Evolutionary conservation across 805 yeast genomes (phyloP), one percentile per base, ranked within the genome.

Genomic region (Lachancea cidri): DNA sequence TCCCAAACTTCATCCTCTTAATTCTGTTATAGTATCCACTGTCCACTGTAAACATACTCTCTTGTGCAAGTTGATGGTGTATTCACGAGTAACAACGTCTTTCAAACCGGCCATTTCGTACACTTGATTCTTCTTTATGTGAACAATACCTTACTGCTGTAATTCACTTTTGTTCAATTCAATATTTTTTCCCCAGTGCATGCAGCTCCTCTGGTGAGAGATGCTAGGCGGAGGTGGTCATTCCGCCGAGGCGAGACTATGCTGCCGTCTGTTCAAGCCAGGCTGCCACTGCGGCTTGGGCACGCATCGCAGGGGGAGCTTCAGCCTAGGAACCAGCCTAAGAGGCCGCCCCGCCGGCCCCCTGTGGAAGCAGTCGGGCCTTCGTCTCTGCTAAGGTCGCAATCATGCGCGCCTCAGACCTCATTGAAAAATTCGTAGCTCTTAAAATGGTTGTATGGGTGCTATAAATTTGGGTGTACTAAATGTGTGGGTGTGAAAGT

Each of bases 61-160:
- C 77, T 88, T 91, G 95, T 88, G 96, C 76, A 91, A 79, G 87
- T 93, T 91, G 76, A 93, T 89, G 83, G 98, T 93, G 87, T 93
- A 93, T 79, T 93, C 99, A 77, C 99, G 95, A 74, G 98, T 86
- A 76, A 93, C 97, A 76, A 88, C 96, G 89, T 93, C 98, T 79
- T 86, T 85, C 72, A 88, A 79, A 75, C 71, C 71, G 60, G 74
- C 72, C 74, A 71, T 70, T 58, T 60, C 62, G 47, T 43, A 32
- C 39, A 43, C 38, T 41, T 35, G 41, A 39, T 35, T 38, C 38
- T 40, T 36, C 43, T 39, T n/a, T 29, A 13, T 41, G 44, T 41
- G 36, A 36, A 30, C 34, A 32, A 20, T 35, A 36, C 13, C 35
- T 29, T 14, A 17, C n/a, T 19, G 17, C 30, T 39, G 30, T 19